phyloP scores from a whole-genome alignment of 2,329 filamentous ascomycete species.

The Curvularia eragrostidis region DNA sequence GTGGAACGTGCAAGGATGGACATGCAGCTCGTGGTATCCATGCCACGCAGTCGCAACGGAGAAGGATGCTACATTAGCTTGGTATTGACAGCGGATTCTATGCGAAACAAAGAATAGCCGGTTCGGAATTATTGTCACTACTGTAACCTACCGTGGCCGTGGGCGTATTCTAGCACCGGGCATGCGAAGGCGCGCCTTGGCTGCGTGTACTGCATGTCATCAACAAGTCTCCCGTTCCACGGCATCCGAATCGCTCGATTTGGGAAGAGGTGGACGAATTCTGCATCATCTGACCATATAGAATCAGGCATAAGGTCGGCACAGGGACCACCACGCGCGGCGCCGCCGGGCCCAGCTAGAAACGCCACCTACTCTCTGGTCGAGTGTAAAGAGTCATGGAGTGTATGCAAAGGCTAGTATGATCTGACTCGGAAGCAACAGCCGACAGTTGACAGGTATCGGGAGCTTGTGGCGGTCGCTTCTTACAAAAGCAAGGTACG shows the following conservation, averaged over 20 bases:
- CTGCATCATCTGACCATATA: constrained; percentile 17
- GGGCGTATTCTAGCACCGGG: neutral
- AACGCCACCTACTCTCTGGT: too few species aligned
- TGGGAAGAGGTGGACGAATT: constrained; percentile 9
- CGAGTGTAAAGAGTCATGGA: too few species aligned
- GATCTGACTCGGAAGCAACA: neutral
- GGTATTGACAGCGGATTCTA: constrained; percentile 6
- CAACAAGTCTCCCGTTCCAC: neutral
- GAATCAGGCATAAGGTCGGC: constrained; percentile 10
- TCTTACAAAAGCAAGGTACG: neutral
- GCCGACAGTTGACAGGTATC: constrained; percentile 12
- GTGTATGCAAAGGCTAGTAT: too few species aligned
- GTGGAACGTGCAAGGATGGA: constrained; percentile 8
- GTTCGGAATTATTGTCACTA: neutral
- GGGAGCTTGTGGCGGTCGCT: constrained; percentile 3
- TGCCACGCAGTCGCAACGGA: constrained; percentile 5
- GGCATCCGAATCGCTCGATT: constrained; percentile 1
- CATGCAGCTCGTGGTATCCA: constrained; percentile 14
- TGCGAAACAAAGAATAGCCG: constrained; percentile 5
- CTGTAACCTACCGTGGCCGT: neutral
- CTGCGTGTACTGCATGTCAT: constrained; percentile 8
- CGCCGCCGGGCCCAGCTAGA: constrained; percentile 6
- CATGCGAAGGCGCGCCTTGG: neutral
- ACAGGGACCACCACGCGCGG: constrained; percentile 9
- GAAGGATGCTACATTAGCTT: constrained; percentile 8